Evolutionary conservation across 129 eudicot genomes (phyloP), one percentile per base, ranked within the genome.

Genomic region (Flaveria linearis): DNA sequence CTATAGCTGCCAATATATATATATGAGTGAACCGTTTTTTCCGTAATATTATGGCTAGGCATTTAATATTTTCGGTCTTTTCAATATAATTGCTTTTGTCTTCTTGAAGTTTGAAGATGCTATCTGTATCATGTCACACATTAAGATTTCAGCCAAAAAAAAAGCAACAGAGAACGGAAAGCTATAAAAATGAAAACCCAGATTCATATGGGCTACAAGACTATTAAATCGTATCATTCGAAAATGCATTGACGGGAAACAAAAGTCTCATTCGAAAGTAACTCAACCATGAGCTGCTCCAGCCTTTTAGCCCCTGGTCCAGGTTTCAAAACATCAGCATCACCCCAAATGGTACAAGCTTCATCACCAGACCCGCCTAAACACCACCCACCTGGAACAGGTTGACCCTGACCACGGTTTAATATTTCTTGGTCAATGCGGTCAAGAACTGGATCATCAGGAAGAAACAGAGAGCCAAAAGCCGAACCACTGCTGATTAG

Each of bases 351-450:
- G 13, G n/a, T 46, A 62, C 99, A 94, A 11, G 49, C 78, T 39
- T 91, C 86, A 20, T 78, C 74, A 1, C 39, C 68, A 3, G 84
- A 52, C 20, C 83, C 89, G 25, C 94, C 97, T 68, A 94, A 81
- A 81, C 99, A 94, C 99, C 99, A 94, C n/a, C 99, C 99, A 50
- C 99, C 99, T 18, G 93, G 97, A 42, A 89, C 88, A 39, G 89
- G 89, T 50, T 84, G 85, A 2, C 85, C 96, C 28, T 78, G 88
- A 42, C 53, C 82, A 15, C 96, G 85, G 46, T 80, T 75, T 39
- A 94, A 77, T 56, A 94, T 16, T 76, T 87, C 87, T 28, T 46
- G 84, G 87, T 94, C 99, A 9, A 94, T 88, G 2, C 46, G 89
- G 83, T 91, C 96, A 45, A 94, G 97, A 75, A 94, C 71, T 6